Percentiles rank a stretch among this genome's conserved stretches.
These are phyloP conservation scores for Nitzschia inconspicua DNA, from an alignment of 108 stramenopile species.

Conservation along the genomic window DNA sequence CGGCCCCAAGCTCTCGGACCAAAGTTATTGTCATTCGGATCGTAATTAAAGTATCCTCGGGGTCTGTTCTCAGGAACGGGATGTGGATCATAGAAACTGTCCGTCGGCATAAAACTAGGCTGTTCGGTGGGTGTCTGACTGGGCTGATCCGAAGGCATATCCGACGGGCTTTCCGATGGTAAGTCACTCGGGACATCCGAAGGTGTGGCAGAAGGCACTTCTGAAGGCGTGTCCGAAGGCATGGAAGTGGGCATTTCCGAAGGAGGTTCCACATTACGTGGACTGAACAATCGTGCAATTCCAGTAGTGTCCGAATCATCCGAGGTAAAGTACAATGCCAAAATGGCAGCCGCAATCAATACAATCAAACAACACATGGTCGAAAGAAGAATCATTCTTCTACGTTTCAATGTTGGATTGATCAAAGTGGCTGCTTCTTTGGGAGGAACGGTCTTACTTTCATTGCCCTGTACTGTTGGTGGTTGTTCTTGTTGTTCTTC, in stretches of 20 bases:
- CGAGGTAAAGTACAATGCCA: no score
- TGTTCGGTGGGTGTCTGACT: neutral
- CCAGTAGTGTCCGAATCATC: no score
- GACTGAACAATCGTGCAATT: no score
- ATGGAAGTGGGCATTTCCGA: neutral
- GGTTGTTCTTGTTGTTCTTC: no score
- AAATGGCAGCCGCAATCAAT: no score
- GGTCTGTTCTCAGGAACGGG: neutral
- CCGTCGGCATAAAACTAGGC: neutral
- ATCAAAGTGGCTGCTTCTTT: no score
- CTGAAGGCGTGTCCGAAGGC: neutral
- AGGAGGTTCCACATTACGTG: no score
- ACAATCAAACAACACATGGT: no score
- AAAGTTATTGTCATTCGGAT: neutral
- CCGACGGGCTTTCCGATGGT: neutral
- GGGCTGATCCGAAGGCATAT: neutral
- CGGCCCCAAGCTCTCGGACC: neutral
- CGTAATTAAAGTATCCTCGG: neutral
- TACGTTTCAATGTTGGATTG: no score
- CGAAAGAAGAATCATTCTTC: no score
- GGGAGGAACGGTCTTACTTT: no score
- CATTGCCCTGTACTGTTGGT: no score
- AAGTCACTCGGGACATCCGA: neutral
- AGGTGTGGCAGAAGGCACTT: neutral
- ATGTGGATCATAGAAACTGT: neutral